phyloP scores from a whole-genome alignment of 345 rosid species.

The Melaleuca alternifolia region DNA sequence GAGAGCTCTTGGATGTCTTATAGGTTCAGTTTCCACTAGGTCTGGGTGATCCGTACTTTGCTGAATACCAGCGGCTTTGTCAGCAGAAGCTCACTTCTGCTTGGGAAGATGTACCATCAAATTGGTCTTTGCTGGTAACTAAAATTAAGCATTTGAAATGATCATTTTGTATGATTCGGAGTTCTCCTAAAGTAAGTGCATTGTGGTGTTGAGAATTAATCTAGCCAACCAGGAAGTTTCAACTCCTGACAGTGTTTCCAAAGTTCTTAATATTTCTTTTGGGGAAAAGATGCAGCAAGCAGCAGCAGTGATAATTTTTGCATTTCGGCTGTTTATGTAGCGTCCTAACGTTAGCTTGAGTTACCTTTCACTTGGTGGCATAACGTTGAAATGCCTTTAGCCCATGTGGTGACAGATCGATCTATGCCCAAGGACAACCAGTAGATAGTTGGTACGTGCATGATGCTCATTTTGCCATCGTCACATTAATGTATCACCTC shows the following conservation, averaged over 20 bases:
- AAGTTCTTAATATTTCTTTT: not conserved
- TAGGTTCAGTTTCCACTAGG: not conserved
- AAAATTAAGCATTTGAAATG: not conserved
- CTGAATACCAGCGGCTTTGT: not conserved
- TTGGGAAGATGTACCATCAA: not conserved
- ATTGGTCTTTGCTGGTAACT: not conserved
- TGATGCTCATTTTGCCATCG: not conserved
- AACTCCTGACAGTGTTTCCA: not conserved
- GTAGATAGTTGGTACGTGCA: not conserved
- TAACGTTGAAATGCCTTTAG: not conserved
- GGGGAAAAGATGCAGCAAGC: not conserved
- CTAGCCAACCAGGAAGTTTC: not conserved
- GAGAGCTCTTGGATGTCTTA: not conserved
- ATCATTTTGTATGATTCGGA: not conserved
- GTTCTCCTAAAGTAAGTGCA: not conserved
- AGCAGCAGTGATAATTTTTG: not conserved
- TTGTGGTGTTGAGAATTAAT: not conserved
- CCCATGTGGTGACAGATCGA: not conserved
- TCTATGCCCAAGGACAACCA: not conserved
- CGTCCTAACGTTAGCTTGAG: not conserved
- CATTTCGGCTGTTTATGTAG: not conserved
- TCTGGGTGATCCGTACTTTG: not conserved
- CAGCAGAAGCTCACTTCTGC: not conserved
- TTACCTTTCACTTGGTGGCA: not conserved
- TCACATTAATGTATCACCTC: not conserved